These are phyloP conservation scores for Quercus wislizeni DNA, from an alignment of 306 rosid species.

Conservation along the genomic window DNA sequence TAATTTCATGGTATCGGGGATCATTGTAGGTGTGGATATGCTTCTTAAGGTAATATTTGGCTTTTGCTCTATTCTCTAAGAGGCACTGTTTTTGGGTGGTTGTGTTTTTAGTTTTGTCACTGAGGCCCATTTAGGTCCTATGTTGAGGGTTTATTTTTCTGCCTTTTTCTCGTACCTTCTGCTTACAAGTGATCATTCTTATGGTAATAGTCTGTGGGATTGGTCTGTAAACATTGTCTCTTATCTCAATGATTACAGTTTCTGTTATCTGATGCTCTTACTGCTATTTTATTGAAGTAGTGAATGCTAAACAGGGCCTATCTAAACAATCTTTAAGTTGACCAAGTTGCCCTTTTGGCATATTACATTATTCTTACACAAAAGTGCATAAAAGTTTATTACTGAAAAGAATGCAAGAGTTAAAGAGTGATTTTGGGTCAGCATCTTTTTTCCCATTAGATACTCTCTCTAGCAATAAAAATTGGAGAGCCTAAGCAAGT, in stretches of 20 bases:
- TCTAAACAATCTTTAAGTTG: background rate
- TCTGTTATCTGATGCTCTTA: background rate
- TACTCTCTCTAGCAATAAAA: too few relatives aligned
- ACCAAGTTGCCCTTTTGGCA: background rate
- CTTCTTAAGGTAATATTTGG: constrained; percentile 60
- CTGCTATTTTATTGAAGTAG: background rate
- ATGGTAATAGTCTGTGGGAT: background rate
- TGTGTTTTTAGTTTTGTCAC: background rate
- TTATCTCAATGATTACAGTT: background rate
- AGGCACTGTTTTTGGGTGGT: background rate
- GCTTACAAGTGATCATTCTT: background rate
- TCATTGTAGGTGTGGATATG: constrained; percentile 50
- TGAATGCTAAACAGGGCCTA: background rate
- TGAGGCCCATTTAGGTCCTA: background rate
- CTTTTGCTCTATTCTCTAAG: background rate
- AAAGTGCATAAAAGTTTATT: background rate
- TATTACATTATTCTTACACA: background rate
- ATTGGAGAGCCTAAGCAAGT: background rate
- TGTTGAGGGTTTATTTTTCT: constrained; percentile 2
- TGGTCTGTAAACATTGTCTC: background rate
- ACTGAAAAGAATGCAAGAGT: background rate
- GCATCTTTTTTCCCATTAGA: background rate
- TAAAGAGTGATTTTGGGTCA: background rate
- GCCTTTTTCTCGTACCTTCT: background rate
- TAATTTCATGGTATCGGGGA: constrained; percentile 51